A percentile compares a stretch with the other conserved stretches of the same genome.
Evolutionary conservation across 116 monocot species (phyloP).

Genomic region (Zostera marina): DNA sequence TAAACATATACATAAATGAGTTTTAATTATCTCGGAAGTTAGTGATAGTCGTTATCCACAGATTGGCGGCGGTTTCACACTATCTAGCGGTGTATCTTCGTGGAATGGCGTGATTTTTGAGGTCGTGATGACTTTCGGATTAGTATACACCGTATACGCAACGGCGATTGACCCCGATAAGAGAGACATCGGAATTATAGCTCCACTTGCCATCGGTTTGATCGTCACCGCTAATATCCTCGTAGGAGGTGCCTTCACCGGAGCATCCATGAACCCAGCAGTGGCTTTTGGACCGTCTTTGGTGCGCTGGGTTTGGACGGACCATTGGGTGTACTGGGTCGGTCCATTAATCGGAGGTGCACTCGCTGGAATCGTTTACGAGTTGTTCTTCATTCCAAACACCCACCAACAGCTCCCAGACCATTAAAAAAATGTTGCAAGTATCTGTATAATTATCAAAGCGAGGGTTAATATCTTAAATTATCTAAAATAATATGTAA

Average conservation of each 20-base stretch:
- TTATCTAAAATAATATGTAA: too few species aligned
- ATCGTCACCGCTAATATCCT: constrained; percentile 62
- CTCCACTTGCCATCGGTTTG: constrained; percentile 59
- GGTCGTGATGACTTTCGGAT: constrained; percentile 55
- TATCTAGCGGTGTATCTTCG: background rate
- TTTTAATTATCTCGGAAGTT: too few species aligned
- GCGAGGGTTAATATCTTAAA: too few species aligned
- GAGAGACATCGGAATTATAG: constrained; percentile 34
- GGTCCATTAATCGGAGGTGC: constrained; percentile 54
- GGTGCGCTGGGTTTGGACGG: constrained; percentile 55
- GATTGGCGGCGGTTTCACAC: constrained; percentile 13
- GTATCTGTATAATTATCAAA: too few species aligned
- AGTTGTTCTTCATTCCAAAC: constrained; percentile 40
- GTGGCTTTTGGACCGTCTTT: constrained; percentile 64
- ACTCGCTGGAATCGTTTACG: constrained; percentile 49
- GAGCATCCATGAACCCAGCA: constrained; percentile 84
- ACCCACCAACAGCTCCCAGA: constrained; percentile 33
- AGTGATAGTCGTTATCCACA: too few species aligned
- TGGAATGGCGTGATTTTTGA: constrained; percentile 11
- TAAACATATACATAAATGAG: too few species aligned
- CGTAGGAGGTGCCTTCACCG: constrained; percentile 63
- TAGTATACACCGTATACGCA: constrained; percentile 65
- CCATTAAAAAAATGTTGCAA: background rate
- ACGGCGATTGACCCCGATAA: constrained; percentile 72
- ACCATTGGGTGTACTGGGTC: constrained; percentile 90